These are phyloP conservation scores for Podaxis sp. DNA, from an alignment of 768 basidiomycete species.

Conservation along the genomic window DNA sequence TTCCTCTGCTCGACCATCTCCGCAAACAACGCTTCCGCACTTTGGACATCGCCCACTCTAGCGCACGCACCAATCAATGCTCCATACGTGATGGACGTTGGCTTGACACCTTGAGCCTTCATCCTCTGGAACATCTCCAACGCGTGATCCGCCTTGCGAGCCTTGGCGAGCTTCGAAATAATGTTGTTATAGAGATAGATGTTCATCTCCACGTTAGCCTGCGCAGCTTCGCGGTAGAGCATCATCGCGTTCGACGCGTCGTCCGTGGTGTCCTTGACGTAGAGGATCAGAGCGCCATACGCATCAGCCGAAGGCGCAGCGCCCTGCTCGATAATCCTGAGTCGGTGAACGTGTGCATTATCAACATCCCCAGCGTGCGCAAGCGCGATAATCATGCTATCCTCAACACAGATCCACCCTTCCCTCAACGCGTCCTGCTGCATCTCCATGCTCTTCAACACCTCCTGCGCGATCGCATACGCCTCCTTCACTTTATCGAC, in stretches of 20 bases:
- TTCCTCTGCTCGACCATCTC: conserved; percentile 77
- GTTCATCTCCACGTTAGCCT: conserved; percentile 70
- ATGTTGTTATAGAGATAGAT: conserved; percentile 95
- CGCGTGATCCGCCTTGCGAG: conserved; percentile 89
- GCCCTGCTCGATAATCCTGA: conserved; percentile 74
- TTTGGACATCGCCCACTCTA: conserved; percentile 82
- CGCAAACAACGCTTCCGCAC: conserved; percentile 79
- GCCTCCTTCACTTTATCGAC: conserved; percentile 60
- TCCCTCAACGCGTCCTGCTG: conserved; percentile 20
- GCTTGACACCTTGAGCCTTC: conserved; percentile 61
- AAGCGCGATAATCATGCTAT: conserved; percentile 84
- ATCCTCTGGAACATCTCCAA: conserved; percentile 87
- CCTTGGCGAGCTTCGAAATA: conserved; percentile 93
- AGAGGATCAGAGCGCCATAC: conserved; percentile 87
- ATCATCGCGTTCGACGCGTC: conserved; percentile 86
- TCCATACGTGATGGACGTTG: conserved; percentile 91
- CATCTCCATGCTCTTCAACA: conserved; percentile 46
- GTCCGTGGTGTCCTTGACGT: conserved; percentile 93
- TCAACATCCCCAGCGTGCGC: conserved; percentile 82
- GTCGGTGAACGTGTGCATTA: conserved; percentile 77
- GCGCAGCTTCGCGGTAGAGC: conserved; percentile 77
- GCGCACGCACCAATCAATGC: conserved; percentile 93
- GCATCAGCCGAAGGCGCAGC: conserved; percentile 83
- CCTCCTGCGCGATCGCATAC: conserved; percentile 67
- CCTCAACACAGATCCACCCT: conserved; percentile 82